Percentiles rank a stretch among this genome's conserved stretches.
Evolutionary conservation across 768 basidiomycete genomes (phyloP).

Genomic region (Russula vinacea): DNA sequence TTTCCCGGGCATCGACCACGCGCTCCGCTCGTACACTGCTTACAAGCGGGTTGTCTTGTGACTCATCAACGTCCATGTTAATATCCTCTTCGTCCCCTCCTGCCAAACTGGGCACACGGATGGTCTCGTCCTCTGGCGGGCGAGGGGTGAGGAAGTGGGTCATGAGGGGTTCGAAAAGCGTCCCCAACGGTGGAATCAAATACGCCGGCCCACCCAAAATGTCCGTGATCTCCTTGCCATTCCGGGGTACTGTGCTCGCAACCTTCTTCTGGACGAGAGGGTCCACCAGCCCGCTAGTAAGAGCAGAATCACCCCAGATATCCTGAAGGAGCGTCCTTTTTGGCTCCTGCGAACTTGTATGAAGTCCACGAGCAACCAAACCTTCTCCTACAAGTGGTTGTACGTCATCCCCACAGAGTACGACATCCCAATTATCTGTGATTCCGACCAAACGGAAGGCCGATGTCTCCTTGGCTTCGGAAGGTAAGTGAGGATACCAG

Average conservation of each 20-base stretch:
- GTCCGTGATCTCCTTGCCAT: constrained; percentile 43
- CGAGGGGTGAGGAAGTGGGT: constrained; percentile 44
- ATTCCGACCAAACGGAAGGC: constrained; percentile 66
- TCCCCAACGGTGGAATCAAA: constrained; percentile 69
- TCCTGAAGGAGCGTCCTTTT: constrained; percentile 78
- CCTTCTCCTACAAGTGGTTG: constrained; percentile 44
- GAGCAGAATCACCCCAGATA: constrained; percentile 78
- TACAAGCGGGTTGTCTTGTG: constrained; percentile 21
- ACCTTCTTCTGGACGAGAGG: constrained; percentile 29
- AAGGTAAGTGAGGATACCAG: constrained; percentile 39
- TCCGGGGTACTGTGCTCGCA: constrained; percentile 36
- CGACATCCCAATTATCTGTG: constrained; percentile 60
- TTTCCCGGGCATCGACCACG: constrained; percentile 52
- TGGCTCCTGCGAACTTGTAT: constrained; percentile 32
- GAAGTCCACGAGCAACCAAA: constrained; percentile 41
- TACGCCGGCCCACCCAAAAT: constrained; percentile 71
- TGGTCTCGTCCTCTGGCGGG: constrained; percentile 25
- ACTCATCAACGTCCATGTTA: constrained; percentile 32
- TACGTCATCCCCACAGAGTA: constrained; percentile 63
- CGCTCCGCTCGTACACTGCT: constrained; percentile 35
- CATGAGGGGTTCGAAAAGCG: constrained; percentile 65
- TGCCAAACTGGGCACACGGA: constrained; percentile 28
- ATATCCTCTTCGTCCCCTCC: constrained; percentile 36
- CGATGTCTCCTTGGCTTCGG: constrained; percentile 33
- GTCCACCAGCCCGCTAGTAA: constrained; percentile 41